Base-by-base conservation (phyloP, 2,329 filamentous ascomycete genomes). In the Sordariomycetes sp. region DNA sequence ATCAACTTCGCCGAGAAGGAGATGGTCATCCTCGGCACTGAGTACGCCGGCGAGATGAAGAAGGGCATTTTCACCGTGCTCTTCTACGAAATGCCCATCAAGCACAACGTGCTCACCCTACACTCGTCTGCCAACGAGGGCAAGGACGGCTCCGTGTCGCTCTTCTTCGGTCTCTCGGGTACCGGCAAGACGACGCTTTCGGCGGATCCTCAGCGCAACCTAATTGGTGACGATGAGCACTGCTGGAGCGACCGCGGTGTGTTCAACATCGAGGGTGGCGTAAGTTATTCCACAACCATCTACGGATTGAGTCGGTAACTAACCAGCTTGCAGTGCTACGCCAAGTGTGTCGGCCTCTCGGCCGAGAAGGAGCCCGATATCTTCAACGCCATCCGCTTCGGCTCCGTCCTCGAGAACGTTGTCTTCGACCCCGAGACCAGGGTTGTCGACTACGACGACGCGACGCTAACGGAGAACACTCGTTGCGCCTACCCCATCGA, bases 41-140 rank as follows among this genome's bases (percentile, higher is more conserved):
- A 99, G 78, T 99, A 99, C 69, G 94, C 94, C 59, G 92, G 92
- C 67, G 89, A 92, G 77, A 92, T 94, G 89, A 96, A 96, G 80
- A 96, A 96, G 80, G 91, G 94, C 66, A 83, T 99, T 73, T 99
- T 99, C 82, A 99, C 94, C 53, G 90, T 99, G 55, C 85, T 99
- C 71, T 99, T 96, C 83, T 99, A 97, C 80, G 94, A 99, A 80
- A 99, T 97, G 91, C 94, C 94, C 61, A 89, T 99, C 70, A 96
- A 96, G 85, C 94, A 99, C 84, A 95, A 97, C 74, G 92, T 99
- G 66, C 79, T 99, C 64, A 99, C 94, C 48, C 86, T 99, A 58
- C 94, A 99, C 81, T 99, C 94, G 17, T 99, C 94, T 10, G 94
- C 94, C 69, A 99, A 99, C 76, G 89, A 99, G 82, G 94, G 94